Evolutionary conservation across 2,329 filamentous ascomycete species (phyloP).

Genomic region (Apiospora malaysiana): DNA sequence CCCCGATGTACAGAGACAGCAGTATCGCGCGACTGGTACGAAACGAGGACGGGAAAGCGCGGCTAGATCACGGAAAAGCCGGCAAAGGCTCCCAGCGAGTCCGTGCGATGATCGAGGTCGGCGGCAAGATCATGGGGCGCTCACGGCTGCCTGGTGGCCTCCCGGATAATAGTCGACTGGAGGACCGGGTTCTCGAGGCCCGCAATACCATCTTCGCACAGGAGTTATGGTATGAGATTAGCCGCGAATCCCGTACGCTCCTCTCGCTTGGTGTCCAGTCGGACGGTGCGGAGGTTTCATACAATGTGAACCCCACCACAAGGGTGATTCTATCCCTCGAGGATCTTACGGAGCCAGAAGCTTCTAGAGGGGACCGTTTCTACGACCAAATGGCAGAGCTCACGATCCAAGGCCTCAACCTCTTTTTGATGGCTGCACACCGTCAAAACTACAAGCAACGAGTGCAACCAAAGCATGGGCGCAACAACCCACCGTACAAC

Average conservation of each 20-base stretch:
- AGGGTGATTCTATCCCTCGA: constrained; percentile 73
- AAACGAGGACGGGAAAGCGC: constrained; percentile 74
- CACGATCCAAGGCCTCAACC: constrained; percentile 70
- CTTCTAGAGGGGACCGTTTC: constrained; percentile 39
- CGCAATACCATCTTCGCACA: constrained; percentile 81
- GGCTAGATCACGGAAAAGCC: constrained; percentile 68
- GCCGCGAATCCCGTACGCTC: constrained; percentile 77
- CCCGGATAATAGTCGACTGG: constrained; percentile 63
- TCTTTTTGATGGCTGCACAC: constrained; percentile 82
- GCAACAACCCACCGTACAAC: constrained; percentile 50
- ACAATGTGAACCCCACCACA: constrained; percentile 57
- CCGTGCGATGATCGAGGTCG: constrained; percentile 68
- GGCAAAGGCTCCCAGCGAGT: constrained; percentile 64
- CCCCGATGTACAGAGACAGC: constrained; percentile 65
- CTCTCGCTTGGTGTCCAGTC: constrained; percentile 73
- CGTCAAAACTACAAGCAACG: constrained; percentile 74
- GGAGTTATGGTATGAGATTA: constrained; percentile 90
- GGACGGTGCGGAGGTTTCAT: constrained; percentile 62
- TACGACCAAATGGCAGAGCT: constrained; percentile 65
- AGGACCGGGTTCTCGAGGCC: constrained; percentile 74
- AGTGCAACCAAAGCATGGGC: constrained; percentile 43
- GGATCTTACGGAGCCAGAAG: constrained; percentile 56
- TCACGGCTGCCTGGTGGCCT: constrained; percentile 58
- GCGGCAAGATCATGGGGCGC: constrained; percentile 64
- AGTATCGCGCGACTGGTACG: constrained; percentile 83